Percentiles rank a stretch among this genome's conserved stretches.
Conservation (phyloP, 2,329 filamentous ascomycete genomes). For the Aspergillus unguis region DNA sequence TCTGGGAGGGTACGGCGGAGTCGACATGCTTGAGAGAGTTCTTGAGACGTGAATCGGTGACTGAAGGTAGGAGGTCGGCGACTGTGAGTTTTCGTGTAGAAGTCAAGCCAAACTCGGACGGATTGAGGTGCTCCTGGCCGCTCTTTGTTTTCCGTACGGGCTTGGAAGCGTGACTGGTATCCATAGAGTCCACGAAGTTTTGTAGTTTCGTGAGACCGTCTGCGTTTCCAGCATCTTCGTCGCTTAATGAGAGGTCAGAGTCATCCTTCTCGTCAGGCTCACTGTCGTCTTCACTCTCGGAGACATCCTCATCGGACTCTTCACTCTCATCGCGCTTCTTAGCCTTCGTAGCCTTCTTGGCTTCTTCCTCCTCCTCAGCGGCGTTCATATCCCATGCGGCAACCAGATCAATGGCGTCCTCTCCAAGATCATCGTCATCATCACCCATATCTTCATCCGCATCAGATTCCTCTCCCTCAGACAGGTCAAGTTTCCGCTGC, state of each 20-base stretch:
- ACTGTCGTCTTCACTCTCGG: constrained; percentile 44
- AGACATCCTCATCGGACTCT: constrained; percentile 34
- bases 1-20: constrained; percentile 31
- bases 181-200: constrained; percentile 66
- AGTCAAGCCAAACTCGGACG: constrained; percentile 57
- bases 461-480: constrained; percentile 50
- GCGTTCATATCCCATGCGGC: constrained; percentile 58
- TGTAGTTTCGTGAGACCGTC: constrained; percentile 62
- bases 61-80: constrained; percentile 68
- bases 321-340: constrained; percentile 29
- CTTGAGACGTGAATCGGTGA: constrained; percentile 72
- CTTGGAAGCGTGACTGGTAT: constrained; percentile 37
- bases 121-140: constrained; percentile 61
- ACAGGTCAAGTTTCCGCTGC: constrained; percentile 45
- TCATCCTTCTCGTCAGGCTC: constrained; percentile 48
- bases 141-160: constrained; percentile 37
- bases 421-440: constrained; percentile 62
- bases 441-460: constrained; percentile 44
- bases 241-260: constrained; percentile 41
- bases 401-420: constrained; percentile 61
- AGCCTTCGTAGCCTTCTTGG: constrained; percentile 28
- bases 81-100: constrained; percentile 67
- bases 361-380: constrained; percentile 41
- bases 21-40: constrained; percentile 72
- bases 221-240: constrained; percentile 20